Evolutionary conservation across 176 grass and related monocot species (phyloP).

Genomic region (Triticum monococcum): DNA sequence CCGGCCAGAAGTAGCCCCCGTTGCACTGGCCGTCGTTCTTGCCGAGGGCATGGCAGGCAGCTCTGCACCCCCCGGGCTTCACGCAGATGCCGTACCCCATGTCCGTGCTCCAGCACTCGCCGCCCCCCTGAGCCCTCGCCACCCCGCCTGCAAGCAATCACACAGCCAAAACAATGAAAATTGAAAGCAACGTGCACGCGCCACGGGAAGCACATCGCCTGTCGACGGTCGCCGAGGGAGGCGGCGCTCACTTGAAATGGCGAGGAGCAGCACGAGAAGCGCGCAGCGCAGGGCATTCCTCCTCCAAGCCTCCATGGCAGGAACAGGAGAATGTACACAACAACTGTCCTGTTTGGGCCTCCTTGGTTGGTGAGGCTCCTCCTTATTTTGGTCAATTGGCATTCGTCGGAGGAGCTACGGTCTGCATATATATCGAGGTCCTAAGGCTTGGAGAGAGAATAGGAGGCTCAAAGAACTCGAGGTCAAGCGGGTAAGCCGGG

Average conservation of each 20-base stretch:
- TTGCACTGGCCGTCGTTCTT: constrained; percentile 10
- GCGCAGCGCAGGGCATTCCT: not conserved
- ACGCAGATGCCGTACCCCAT: constrained; percentile 18
- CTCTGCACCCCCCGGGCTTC: not conserved
- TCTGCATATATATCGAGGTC: not conserved
- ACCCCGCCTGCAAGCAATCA: not conserved
- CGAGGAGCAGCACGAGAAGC: constrained; percentile 31
- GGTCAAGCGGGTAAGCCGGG: constrained; percentile 25
- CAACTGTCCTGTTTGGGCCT: not conserved
- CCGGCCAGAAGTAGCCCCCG: not conserved
- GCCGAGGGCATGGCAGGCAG: not conserved
- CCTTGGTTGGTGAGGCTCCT: not conserved
- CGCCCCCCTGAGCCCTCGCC: not conserved
- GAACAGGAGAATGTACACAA: not conserved
- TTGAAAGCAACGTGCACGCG: not conserved
- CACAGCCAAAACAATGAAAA: not conserved
- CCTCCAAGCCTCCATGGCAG: constrained; percentile 29
- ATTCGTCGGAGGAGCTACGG: not conserved
- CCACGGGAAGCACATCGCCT: too few relatives aligned
- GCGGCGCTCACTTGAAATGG: not conserved
- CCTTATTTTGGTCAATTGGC: not conserved
- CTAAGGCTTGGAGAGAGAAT: constrained; percentile 9
- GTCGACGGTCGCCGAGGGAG: too few relatives aligned
- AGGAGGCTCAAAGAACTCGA: not conserved
- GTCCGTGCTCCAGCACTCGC: constrained; percentile 7